Base-by-base conservation (phyloP, 1,284 basidiomycete species). In the Laetiporus sulphureus region DNA sequence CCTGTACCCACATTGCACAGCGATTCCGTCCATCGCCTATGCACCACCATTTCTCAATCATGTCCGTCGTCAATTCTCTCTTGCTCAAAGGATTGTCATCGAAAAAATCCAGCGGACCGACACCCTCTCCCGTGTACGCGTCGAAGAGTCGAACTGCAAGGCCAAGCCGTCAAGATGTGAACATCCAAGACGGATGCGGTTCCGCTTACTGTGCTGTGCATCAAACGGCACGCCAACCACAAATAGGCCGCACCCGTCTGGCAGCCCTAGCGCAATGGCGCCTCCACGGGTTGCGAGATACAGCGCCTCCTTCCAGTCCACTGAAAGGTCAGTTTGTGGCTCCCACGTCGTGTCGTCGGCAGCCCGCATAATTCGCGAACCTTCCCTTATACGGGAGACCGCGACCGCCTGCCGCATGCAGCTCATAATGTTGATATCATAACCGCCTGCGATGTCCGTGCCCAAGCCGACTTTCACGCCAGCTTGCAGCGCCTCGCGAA, bases 41-140 rank as follows among this genome's bases (percentile, higher is more conserved):
- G 52, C 84, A 88, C 87, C 88, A 92, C 90, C 90, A 92, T 55
- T 85, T 88, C 60, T 91, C 90, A 20, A 91, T 54, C 59, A 77
- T 67, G 40, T 83, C 81, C 39, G 68, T 56, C 23, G 69, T 68
- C 31, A 75, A 57, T 3, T 42, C 58, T 22, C 34, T 33, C 19
- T 51, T 40, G 18, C 48, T 41, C 36, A 50, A 44, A 20, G 42
- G 40, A 16, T 63, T 59, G n/a, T 62, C 53, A 43, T 76, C 76
- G 50, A 91, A 80, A 51, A 87, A 78, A 53, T 89, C 85, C 4
- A 90, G 66, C 3, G 70, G 62, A 0, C 85, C 84, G 2, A 79
- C 59, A 3, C 81, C 82, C 4, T 47, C 33, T 10, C 62, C 56
- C 2, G 47, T 60, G 0, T 38, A 45, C 2, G 55, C 41, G 45